Conservation (phyloP, 257 asterid species). For the Lavandula angustifolia region DNA sequence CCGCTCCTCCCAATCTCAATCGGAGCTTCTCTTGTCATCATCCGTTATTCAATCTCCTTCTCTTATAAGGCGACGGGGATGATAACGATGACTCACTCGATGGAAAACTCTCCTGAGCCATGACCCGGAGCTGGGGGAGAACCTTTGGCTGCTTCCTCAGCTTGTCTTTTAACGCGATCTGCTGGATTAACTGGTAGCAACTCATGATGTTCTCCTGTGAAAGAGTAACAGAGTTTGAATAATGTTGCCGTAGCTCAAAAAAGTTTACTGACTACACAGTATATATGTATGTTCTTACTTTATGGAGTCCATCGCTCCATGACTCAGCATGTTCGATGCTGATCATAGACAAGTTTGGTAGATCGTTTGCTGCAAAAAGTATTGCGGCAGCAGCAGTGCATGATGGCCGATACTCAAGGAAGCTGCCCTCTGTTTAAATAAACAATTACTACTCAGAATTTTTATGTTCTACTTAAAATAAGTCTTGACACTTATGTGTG, state of each 20-base stretch:
- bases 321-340: conserved; percentile 79
- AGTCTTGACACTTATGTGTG: no score
- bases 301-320: conserved; percentile 86
- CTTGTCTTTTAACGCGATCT: conserved; percentile 24
- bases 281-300: conserved; percentile 43
- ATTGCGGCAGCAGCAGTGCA: conserved; percentile 87
- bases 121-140: conserved; percentile 78
- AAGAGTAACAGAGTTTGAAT: no score
- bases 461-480: no score
- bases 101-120: conserved; percentile 50
- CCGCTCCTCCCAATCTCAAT: no score
- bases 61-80: conserved; percentile 55
- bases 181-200: conserved; percentile 58
- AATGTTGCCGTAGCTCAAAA: no score
- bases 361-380: conserved; percentile 74
- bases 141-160: conserved; percentile 66
- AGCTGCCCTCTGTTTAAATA: conserved; percentile 55
- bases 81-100: conserved; percentile 38
- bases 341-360: conserved; percentile 67
- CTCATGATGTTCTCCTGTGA: conserved; percentile 66
- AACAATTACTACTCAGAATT: background rate
- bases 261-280: no score
- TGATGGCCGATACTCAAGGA: conserved; percentile 82
- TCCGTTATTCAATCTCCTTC: conserved; percentile 68
- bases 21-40: conserved; percentile 39